These are phyloP conservation scores for Daldinia eschscholtzii DNA, from an alignment of 2,329 filamentous ascomycete genomes.

Conservation along the genomic window DNA sequence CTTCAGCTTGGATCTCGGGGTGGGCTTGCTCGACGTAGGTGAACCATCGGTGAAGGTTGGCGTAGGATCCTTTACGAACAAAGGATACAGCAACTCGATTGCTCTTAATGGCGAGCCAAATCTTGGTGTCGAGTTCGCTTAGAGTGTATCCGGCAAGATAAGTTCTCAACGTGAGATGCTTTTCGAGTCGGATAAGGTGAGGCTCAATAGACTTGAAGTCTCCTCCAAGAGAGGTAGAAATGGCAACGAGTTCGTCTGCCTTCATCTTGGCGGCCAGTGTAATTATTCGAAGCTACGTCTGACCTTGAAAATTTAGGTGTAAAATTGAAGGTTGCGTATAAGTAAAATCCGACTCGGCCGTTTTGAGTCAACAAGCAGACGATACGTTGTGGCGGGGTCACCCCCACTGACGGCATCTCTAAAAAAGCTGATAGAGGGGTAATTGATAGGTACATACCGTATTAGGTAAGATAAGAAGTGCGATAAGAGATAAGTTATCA, in stretches of 20 bases:
- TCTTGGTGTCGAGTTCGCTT: slow-evolving; percentile 80
- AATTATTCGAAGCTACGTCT: neutral
- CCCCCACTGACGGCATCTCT: slow-evolving; percentile 35
- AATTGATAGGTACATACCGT: neutral
- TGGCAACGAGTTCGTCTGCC: slow-evolving; percentile 65
- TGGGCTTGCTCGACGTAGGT: slow-evolving; percentile 84
- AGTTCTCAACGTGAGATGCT: slow-evolving; percentile 86
- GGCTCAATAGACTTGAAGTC: slow-evolving; percentile 89
- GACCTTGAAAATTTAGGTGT: neutral
- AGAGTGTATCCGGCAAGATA: slow-evolving; percentile 86
- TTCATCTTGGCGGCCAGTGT: slow-evolving; percentile 62
- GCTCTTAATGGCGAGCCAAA: slow-evolving; percentile 85
- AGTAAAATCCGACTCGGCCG: slow-evolving; percentile 15
- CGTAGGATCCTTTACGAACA: slow-evolving; percentile 80
- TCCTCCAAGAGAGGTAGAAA: slow-evolving; percentile 64
- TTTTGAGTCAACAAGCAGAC: slow-evolving; percentile 39
- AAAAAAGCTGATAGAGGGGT: slow-evolving; percentile 38
- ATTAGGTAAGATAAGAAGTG: neutral
- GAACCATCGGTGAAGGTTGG: slow-evolving; percentile 89
- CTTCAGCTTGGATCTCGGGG: slow-evolving; percentile 78
- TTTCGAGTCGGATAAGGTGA: slow-evolving; percentile 81
- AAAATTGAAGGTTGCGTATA: slow-evolving; percentile 5
- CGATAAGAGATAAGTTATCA: slow-evolving; percentile 4
- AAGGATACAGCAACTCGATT: slow-evolving; percentile 88
- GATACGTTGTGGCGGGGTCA: slow-evolving; percentile 47